Evolutionary conservation across 805 yeast genomes (phyloP).

Genomic region (Barnettozyma sucrosica): DNA sequence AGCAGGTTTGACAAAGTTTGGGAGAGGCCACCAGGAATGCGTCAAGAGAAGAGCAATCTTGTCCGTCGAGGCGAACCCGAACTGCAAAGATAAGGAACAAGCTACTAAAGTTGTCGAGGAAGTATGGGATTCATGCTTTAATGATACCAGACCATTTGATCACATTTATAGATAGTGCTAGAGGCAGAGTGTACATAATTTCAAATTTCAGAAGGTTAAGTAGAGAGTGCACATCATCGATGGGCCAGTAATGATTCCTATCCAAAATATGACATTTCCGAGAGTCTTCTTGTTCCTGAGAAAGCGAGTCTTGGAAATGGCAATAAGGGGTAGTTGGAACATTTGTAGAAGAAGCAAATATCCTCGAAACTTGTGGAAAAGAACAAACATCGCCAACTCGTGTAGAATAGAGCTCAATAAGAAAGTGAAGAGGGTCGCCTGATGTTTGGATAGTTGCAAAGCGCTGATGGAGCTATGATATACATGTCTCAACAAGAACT

Average conservation of each 20-base stretch:
- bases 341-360: conserved; percentile 77
- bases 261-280: conserved; percentile 85
- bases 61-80: conserved; percentile 83
- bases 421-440: conserved; percentile 76
- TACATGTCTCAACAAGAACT: conserved; percentile 84
- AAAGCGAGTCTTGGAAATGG: conserved; percentile 52
- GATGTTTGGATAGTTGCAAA: conserved; percentile 52
- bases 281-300: conserved; percentile 50
- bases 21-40: conserved; percentile 85
- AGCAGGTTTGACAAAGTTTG: conserved; percentile 47
- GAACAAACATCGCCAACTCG: conserved; percentile 87
- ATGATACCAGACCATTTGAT: conserved; percentile 94
- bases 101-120: conserved; percentile 78
- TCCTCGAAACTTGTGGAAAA: conserved; percentile 75
- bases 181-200: background rate
- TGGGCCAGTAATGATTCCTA: conserved; percentile 87
- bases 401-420: conserved; percentile 77
- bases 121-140: conserved; percentile 90
- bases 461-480: conserved; percentile 86
- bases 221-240: conserved; percentile 81
- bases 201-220: conserved; percentile 50
- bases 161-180: conserved; percentile 54
- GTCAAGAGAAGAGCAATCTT: conserved; percentile 82
- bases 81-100: conserved; percentile 62
- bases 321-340: conserved; percentile 78